These are phyloP conservation scores for Podosphaera xanthii DNA, from an alignment of 2,329 filamentous ascomycete genomes.

Conservation along the genomic window DNA sequence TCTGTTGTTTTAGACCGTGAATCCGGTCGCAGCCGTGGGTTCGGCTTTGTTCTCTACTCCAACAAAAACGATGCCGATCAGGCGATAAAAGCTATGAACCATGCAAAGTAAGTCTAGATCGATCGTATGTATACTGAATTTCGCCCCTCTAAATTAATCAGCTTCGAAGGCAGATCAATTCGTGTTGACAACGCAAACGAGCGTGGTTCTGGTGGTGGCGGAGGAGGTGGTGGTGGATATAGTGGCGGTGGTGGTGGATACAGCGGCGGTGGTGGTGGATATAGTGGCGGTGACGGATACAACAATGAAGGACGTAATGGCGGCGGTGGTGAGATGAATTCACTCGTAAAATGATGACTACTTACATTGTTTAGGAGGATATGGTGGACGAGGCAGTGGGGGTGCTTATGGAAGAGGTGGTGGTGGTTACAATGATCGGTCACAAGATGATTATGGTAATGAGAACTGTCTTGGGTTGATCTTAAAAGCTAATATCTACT, in stretches of 20 bases:
- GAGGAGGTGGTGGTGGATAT: constrained; percentile 21
- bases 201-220: constrained; percentile 37
- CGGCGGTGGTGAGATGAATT: constrained; percentile 16
- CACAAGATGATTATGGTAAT: constrained; percentile 16
- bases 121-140: not conserved
- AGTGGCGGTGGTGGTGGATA: constrained; percentile 3
- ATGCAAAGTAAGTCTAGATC: constrained; percentile 48
- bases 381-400: constrained; percentile 16
- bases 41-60: constrained; percentile 83
- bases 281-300: constrained; percentile 16
- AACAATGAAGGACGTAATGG: not conserved
- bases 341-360: not conserved
- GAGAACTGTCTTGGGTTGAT: not conserved
- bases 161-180: constrained; percentile 84
- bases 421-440: constrained; percentile 13
- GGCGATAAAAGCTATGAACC: constrained; percentile 64
- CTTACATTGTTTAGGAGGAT: not conserved
- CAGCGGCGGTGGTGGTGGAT: constrained; percentile 20
- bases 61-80: constrained; percentile 54
- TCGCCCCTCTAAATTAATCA: constrained; percentile 18
- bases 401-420: constrained; percentile 21
- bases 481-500: not conserved
- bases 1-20: constrained; percentile 96
- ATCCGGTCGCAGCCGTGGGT: constrained; percentile 86
- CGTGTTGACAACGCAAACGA: constrained; percentile 75